Evolutionary conservation across 768 basidiomycete species (phyloP).

Genomic region (Pleurotus tuber-regium): DNA sequence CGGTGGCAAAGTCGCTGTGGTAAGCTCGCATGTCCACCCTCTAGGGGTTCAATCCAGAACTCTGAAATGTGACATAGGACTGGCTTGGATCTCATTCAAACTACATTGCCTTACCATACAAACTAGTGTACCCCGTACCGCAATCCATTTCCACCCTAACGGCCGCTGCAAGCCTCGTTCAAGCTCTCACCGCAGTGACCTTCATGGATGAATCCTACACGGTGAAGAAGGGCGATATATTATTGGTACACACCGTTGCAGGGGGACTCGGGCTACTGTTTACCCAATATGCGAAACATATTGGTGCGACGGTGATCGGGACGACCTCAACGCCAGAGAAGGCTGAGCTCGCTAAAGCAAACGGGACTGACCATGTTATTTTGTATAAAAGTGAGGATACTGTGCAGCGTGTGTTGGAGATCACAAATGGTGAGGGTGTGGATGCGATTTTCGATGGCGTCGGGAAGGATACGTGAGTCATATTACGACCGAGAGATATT

Average conservation of each 20-base stretch:
- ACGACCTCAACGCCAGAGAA: conserved; percentile 88
- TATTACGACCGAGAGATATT: too few relatives aligned
- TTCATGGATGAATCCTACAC: conserved; percentile 85
- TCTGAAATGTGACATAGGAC: conserved; percentile 29
- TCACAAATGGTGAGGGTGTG: conserved; percentile 79
- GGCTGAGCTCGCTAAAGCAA: conserved; percentile 69
- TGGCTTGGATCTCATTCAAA: conserved; percentile 58
- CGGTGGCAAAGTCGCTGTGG: conserved; percentile 74
- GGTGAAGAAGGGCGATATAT: conserved; percentile 74
- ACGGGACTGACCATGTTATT: conserved; percentile 88
- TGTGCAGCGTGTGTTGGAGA: conserved; percentile 66
- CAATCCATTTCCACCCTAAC: conserved; percentile 51
- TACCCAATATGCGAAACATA: conserved; percentile 63
- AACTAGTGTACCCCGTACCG: conserved; percentile 64
- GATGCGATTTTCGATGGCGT: conserved; percentile 93
- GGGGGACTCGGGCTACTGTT: conserved; percentile 80
- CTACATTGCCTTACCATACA: conserved; percentile 67
- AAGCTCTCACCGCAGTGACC: conserved; percentile 75
- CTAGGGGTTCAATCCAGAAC: neutral
- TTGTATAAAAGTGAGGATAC: conserved; percentile 76
- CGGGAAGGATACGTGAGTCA: conserved; percentile 88
- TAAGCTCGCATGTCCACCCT: conserved; percentile 29
- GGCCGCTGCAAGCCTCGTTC: conserved; percentile 68
- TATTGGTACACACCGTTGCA: conserved; percentile 88
- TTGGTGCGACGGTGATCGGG: conserved; percentile 89